Percentiles rank a stretch among this genome's conserved stretches.
phyloP scores from a whole-genome alignment of 164 flowering plant genomes.

The Dillenia suffruticosa region DNA sequence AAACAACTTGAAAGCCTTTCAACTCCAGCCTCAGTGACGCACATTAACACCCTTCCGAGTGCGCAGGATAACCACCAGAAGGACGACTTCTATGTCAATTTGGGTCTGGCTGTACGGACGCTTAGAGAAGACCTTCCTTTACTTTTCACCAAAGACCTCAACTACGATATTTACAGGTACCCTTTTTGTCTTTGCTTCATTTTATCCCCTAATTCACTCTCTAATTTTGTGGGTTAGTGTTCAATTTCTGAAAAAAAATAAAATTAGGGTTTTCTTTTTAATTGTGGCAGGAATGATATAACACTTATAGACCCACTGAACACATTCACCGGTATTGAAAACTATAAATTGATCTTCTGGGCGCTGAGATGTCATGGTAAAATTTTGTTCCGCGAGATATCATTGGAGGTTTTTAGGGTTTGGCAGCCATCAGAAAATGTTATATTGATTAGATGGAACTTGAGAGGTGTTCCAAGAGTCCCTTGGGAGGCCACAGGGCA shows the following conservation, averaged over 20 bases:
- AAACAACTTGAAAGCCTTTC: constrained; percentile 31
- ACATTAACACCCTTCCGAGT: constrained; percentile 28
- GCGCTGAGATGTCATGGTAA: constrained; percentile 82
- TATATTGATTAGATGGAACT: constrained; percentile 82
- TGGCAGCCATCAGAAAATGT: constrained; percentile 89
- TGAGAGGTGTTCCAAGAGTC: constrained; percentile 82
- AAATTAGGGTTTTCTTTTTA: constrained; percentile 4
- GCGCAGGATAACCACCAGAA: constrained; percentile 37
- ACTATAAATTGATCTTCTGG: constrained; percentile 85
- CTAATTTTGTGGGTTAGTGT: background rate
- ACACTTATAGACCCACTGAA: constrained; percentile 80
- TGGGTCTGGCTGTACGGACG: constrained; percentile 83
- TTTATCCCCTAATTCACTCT: background rate
- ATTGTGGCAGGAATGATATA: constrained; percentile 67
- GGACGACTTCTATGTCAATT: constrained; percentile 77
- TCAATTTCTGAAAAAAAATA: background rate
- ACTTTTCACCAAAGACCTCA: constrained; percentile 75
- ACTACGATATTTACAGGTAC: constrained; percentile 86
- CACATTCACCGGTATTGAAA: constrained; percentile 81
- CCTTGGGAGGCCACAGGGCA: constrained; percentile 91
- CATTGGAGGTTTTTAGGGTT: constrained; percentile 58
- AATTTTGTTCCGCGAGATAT: constrained; percentile 67
- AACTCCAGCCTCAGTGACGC: constrained; percentile 25
- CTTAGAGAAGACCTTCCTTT: constrained; percentile 87
- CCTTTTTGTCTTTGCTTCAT: background rate